Evolutionary conservation across 305 asterid genomes (phyloP), one percentile per base, ranked within the genome.

Genomic region (Petunia hybrid): DNA sequence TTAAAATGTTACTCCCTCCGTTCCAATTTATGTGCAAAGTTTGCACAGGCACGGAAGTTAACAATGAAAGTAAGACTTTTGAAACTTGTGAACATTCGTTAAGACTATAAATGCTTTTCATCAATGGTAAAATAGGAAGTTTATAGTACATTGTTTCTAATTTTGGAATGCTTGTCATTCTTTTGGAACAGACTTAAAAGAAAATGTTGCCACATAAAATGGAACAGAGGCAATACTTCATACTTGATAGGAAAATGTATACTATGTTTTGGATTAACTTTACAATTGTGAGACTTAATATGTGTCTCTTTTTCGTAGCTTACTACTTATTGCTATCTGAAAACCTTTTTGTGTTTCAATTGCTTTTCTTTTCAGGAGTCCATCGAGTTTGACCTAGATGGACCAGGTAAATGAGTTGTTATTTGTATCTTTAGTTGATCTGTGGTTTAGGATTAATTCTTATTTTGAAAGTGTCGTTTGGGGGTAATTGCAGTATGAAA

Each of bases 401-500:
- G 82, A 79, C 65, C 82, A 79, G 82, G 82, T 79, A 66, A 79
- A 66, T 16, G 46, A 59, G 31, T 65, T 79, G 45, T 64, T 16
- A 66, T 39, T 43, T 3, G 12, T 39, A 79, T 38, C 57, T 70
- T 79, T 66, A 46, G 55, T 79, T 39, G 56, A 16, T 79, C 66
- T 12, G 65, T 10, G 63, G 36, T 51, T 36, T 73, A 73, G 46
- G 46, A 8, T 36, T 51, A 51, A 22, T 12, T 51, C 63, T 79
- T 66, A 39, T 66, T n/a, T 45, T 69, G 68, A 53, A 82, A 74
- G 2, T 88, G 83, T 85, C 75, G 68, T 86, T 83, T 62, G 9
- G 39, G 65, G 57, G 51, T 59, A 13, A 39, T 55, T 63, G 85
- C 91, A 96, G 98, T 94, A 96, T 84, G 98, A 96, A 80, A 96